Evolutionary conservation across 768 basidiomycete species (phyloP), one percentile per base, ranked within the genome.

Genomic region (Rhizopogon salebrosus): DNA sequence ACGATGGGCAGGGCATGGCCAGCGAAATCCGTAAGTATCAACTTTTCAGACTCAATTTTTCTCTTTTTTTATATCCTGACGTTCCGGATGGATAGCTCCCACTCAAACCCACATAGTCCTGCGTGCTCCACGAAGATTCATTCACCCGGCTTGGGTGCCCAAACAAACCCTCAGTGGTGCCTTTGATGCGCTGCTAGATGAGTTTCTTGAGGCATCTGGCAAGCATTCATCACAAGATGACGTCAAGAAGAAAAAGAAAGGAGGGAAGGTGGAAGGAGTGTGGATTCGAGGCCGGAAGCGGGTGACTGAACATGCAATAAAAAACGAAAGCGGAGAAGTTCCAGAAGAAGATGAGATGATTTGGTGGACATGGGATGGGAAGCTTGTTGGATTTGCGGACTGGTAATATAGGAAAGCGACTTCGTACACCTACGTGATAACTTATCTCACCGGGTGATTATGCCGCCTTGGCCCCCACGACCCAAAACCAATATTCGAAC

Each of bases 311-410:
- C 51, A 49, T 3, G 49, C 34, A 6, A 51, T 11, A 1, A 27
- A 54, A 16, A 48, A 38, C 37, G 43, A 27, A 2, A 60, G 59
- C 3, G 56, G 58, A 34, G 58, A 59, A 20, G 49, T 60, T 50
- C 58, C 54, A 9, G 78, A 77, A 56, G 73, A 70, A 3, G 74
- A 76, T 27, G 78, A 79, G 55, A 59, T 72, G 63, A 77, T 80
- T 48, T 80, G 78, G 78, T 79, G 78, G 77, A 66, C 62, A 37
- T 79, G 78, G 78, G 66, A 79, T 36, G 77, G 77, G 11, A 77
- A 72, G 56, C 53, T 79, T 53, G 64, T 61, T 22, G 77, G 78
- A 4, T 79, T 79, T 57, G 54, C 66, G n/a, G 77, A 77, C 52
- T 79, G 75, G 74, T 78, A 43, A 66, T 10, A 46, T 46, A 9